Evolutionary conservation across 2,329 filamentous ascomycete genomes (phyloP), one percentile per base, ranked within the genome.

Genomic region (Penicillium sp.): DNA sequence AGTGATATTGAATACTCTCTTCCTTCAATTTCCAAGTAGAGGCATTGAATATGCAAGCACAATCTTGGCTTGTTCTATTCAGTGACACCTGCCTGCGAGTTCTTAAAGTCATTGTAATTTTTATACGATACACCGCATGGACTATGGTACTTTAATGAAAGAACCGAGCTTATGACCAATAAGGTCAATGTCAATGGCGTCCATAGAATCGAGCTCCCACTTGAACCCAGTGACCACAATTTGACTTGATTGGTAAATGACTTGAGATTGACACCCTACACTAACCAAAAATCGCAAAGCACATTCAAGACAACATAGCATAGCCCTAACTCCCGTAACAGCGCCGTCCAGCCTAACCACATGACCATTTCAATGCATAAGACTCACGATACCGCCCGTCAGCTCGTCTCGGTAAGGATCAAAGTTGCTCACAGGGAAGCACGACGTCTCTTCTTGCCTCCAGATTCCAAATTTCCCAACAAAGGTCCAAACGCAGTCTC

Each of bases 361-460:
- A 48, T 10, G 51, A 26, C 28, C 38, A 48, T 57, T 35, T n/a
- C 11, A 51, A 63, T 40, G 46, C 45, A 61, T 11, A 52, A 13
- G 11, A 33, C 22, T 14, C 16, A 22, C 10, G 13, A 52, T 22
- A n/a, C 16, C 5, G 8, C 46, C 11, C 37, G 7, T 4, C 35
- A 51, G 2, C 46, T 22, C 46, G 3, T 26, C 6, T 22, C 8
- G 6, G 11, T 1, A 6, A 22, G n/a, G 4, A 25, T 8, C 19
- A 51, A 2, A 2, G 14, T 6, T 35, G 6, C 25, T 55, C 43
- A 66, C 60, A 68, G 52, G 10, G 64, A 68, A 35, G 65, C 65
- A 16, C 64, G 62, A 45, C 65, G 64, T 46, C 60, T 55, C 55
- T 66, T 68, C 19, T 46, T 52, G 10, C 26, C 26, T 26, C 40